Conservation (phyloP, 768 basidiomycete species). For the Cytidiella melzeri region DNA sequence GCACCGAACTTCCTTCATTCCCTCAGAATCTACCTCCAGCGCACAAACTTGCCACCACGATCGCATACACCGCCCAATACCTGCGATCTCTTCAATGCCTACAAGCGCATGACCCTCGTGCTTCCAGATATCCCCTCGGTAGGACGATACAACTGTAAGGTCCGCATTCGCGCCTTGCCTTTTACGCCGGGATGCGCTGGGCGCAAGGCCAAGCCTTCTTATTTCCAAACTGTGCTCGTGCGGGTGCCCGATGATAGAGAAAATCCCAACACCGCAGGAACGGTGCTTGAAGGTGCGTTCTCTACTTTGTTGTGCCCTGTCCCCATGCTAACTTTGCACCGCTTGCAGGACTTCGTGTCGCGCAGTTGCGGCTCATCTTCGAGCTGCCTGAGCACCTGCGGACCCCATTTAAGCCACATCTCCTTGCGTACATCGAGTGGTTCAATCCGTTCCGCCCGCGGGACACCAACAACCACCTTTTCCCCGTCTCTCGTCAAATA, state of each 20-base stretch:
- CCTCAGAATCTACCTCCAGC: no score
- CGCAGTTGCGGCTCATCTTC: conserved; percentile 25
- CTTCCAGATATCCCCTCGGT: conserved; percentile 1
- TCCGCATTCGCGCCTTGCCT: conserved; percentile 1
- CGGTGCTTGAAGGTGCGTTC: conserved; percentile 3
- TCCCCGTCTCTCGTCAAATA: conserved; percentile 3
- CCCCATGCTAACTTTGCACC: not conserved
- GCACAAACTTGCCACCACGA: no score
- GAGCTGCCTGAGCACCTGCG: conserved; percentile 14
- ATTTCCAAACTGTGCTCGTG: conserved; percentile 1
- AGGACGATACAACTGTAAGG: not conserved
- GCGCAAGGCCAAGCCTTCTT: not conserved
- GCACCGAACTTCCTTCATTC: not conserved
- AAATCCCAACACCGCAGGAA: not conserved
- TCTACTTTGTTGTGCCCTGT: not conserved
- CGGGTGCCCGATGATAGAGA: not conserved
- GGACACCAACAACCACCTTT: not conserved
- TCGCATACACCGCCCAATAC: not conserved
- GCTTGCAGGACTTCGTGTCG: conserved; percentile 22
- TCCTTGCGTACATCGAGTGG: no score
- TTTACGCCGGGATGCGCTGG: not conserved
- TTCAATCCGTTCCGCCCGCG: conserved; percentile 17
- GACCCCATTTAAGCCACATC: conserved; percentile 15
- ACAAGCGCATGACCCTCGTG: conserved; percentile 5
- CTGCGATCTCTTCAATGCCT: not conserved